Base-by-base conservation (phyloP, 208 protist genomes). In the Crithidia fasciculata region DNA sequence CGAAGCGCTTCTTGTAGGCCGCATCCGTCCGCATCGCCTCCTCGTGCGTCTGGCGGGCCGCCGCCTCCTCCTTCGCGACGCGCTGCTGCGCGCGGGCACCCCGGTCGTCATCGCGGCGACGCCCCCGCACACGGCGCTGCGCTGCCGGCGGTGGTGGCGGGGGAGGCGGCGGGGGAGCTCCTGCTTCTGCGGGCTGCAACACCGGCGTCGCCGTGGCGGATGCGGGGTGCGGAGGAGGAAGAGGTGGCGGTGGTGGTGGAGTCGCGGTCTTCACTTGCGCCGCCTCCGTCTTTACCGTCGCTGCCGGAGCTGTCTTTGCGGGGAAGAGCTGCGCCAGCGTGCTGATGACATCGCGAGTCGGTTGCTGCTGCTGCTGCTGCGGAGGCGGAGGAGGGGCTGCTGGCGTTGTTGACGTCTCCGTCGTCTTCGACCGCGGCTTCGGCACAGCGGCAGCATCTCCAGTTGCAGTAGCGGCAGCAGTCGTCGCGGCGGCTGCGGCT, bases 1-100 rank as follows among this genome's bases (percentile, higher is more conserved):
- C 77, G 53, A 87, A 91, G 41, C 82, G 82, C 76, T 92, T 82
- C 72, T 90, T 74, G 80, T 95, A 92, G 52, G 84, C 87, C 9
- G 86, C 84, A 65, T 92, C 86, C 8, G 76, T 88, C 37, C 78
- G 68, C 74, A 92, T 80, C 3, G 87, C 86, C 76, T 92, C 85
- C 66, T 92, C 87, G 59, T 92, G 90, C 3, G 66, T 74, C 69
- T 82, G 78, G 28, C 72, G 78, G 16, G 81, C 85, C 37, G 82
- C 76, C 68, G 76, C 76, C 57, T 74, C 64, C 69, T 81, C 77
- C 49, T 77, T 74, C 55, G 57, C 73, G 15, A 81, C 16, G 28
- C 81, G 76, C 75, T 92, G 84, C 65, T 81, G 77, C 57, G 66
- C 53, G 37, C 76, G 75, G 7, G 28, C 59, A 12, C n/a, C 69